Evolutionary conservation across 306 rosid species (phyloP).

Genomic region (Corylus avellana): DNA sequence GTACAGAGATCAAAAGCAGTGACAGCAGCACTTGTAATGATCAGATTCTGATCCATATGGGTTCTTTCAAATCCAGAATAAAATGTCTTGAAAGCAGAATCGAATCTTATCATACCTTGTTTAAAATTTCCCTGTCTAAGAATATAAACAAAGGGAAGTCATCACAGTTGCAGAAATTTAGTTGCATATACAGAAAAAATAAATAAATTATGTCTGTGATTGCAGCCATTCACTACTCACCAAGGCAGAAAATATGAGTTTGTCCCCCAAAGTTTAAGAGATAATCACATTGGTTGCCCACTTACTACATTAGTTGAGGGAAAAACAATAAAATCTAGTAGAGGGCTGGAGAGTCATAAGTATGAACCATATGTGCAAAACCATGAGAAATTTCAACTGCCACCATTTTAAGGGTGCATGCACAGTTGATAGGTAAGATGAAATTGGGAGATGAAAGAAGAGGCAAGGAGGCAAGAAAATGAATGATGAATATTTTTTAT

Average conservation of each 20-base stretch:
- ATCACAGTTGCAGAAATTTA: not conserved
- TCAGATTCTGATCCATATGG: constrained; percentile 4
- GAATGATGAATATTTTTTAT: not conserved
- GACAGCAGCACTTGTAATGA: constrained; percentile 9
- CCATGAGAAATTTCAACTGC: not conserved
- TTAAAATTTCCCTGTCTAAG: no score
- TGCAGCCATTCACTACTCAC: not conserved
- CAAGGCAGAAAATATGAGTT: not conserved
- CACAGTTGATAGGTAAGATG: not conserved
- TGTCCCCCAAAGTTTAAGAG: not conserved
- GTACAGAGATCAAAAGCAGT: not conserved
- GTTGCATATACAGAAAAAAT: not conserved
- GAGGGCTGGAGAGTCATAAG: not conserved
- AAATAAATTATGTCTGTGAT: not conserved
- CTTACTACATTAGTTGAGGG: not conserved
- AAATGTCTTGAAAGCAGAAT: not conserved
- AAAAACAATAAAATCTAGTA: no score
- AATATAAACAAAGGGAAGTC: not conserved
- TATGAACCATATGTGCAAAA: not conserved
- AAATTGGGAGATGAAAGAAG: not conserved
- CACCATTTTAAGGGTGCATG: not conserved
- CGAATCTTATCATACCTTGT: not conserved
- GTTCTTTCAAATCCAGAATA: not conserved
- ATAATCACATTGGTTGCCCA: not conserved
- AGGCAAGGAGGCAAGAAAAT: not conserved